These are phyloP conservation scores for Hydrangea macrophylla DNA, from an alignment of 148 eudicot species.

Conservation along the genomic window DNA sequence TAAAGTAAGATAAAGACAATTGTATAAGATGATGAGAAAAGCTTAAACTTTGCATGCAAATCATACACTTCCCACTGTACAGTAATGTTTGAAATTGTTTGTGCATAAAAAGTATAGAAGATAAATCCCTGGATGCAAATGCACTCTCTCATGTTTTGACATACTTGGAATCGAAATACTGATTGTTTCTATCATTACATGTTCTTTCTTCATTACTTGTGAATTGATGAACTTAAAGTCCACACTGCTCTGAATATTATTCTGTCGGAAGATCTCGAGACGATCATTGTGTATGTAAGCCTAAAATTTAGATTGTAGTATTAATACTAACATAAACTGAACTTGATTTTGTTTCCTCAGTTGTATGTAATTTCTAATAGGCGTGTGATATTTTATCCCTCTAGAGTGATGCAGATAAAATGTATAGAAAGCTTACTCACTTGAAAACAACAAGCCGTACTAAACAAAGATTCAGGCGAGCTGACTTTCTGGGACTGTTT, in stretches of 20 bases:
- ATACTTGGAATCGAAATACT: no score
- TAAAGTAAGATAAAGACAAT: no score
- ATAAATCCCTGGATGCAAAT: no score
- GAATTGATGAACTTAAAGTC: background rate
- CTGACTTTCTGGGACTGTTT: slow-evolving; percentile 45
- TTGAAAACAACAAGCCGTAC: slow-evolving; percentile 45
- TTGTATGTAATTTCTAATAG: background rate
- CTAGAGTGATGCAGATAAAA: slow-evolving; percentile 61
- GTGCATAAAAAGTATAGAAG: no score
- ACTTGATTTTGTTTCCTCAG: background rate
- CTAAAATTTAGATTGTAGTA: background rate
- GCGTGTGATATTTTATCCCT: background rate
- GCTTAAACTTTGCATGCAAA: no score
- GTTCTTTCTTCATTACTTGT: no score
- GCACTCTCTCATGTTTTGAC: no score
- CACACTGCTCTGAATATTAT: background rate
- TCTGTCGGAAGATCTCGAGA: background rate
- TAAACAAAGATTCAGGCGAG: slow-evolving; percentile 26
- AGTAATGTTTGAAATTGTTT: no score
- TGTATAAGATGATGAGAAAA: no score
- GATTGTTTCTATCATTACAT: no score
- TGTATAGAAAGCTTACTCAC: slow-evolving; percentile 46
- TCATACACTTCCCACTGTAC: no score
- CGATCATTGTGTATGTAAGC: background rate
- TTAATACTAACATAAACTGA: background rate